A percentile compares a stretch with the other conserved stretches of the same genome.
These are phyloP conservation scores for Cladosporium colombiae DNA, from an alignment of 2,329 filamentous ascomycete genomes.

Conservation along the genomic window DNA sequence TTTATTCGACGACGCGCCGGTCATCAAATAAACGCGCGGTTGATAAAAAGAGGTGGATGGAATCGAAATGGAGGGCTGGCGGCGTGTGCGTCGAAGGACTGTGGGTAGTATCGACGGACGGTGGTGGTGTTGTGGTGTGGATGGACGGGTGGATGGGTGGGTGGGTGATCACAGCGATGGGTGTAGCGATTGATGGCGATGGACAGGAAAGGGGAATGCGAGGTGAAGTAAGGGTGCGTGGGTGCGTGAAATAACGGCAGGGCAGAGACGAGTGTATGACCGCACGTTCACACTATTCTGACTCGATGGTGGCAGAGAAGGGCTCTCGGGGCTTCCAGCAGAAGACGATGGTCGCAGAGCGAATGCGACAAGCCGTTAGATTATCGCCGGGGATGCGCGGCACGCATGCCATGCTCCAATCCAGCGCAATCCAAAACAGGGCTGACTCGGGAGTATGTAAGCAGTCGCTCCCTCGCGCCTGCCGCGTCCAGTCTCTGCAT, in stretches of 20 bases:
- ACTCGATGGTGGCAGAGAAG: conserved; percentile 9
- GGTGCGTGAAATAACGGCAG: conserved; percentile 6
- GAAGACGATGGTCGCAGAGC: conserved; percentile 11
- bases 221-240: conserved; percentile 4
- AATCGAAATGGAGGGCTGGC: neutral
- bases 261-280: conserved; percentile 13
- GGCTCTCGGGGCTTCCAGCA: too few species aligned
- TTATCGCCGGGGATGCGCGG: conserved; percentile 11
- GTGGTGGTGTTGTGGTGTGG: conserved; percentile 6
- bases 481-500: neutral
- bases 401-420: neutral
- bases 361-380: conserved; percentile 15
- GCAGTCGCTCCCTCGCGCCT: neutral
- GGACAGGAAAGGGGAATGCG: conserved; percentile 10
- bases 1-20: conserved; percentile 91
- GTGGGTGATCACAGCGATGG: conserved; percentile 15
- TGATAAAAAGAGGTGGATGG: conserved; percentile 15
- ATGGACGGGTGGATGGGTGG: conserved; percentile 18
- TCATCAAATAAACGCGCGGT: conserved; percentile 89
- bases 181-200: conserved; percentile 16
- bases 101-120: conserved; percentile 5
- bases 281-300: conserved; percentile 5
- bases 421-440: neutral
- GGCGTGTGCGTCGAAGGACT: neutral
- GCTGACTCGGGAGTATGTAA: conserved; percentile 6